A percentile compares a stretch with the other conserved stretches of the same genome.
These are phyloP conservation scores for Phyllosticta ampelicida DNA, from an alignment of 2,329 filamentous ascomycete species.

Conservation along the genomic window DNA sequence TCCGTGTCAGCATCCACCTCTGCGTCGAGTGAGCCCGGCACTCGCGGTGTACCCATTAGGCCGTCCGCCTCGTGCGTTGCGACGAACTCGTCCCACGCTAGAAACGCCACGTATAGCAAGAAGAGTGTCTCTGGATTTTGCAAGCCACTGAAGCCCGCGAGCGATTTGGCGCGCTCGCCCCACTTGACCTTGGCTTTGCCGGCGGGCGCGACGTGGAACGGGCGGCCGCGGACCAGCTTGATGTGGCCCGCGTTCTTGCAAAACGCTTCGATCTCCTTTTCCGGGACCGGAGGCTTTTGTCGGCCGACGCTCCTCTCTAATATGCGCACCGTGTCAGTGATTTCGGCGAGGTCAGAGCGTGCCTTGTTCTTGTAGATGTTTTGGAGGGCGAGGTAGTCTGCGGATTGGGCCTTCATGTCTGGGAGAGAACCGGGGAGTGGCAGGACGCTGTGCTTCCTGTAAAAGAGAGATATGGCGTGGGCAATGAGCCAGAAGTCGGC, in stretches of 20 bases:
- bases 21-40: constrained; percentile 26
- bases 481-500: constrained; percentile 84
- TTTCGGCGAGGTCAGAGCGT: constrained; percentile 63
- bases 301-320: constrained; percentile 42
- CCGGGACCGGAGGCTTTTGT: constrained; percentile 41
- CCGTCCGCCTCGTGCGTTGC: constrained; percentile 30
- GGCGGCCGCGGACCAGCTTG: constrained; percentile 64
- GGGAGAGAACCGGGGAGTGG: constrained; percentile 81
- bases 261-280: constrained; percentile 74
- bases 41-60: constrained; percentile 22
- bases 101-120: constrained; percentile 40
- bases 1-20: constrained; percentile 26
- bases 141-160: constrained; percentile 6
- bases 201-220: constrained; percentile 38
- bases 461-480: constrained; percentile 66
- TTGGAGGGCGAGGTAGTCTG: constrained; percentile 80
- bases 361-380: constrained; percentile 89
- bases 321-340: constrained; percentile 53
- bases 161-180: constrained; percentile 38
- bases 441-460: constrained; percentile 58
- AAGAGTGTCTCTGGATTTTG: constrained; percentile 33
- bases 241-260: constrained; percentile 94
- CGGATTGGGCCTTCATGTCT: constrained; percentile 94
- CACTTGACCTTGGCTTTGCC: constrained; percentile 31
- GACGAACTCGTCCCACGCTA: constrained; percentile 38